phyloP scores from a whole-genome alignment of 2,329 filamentous ascomycete genomes.

The Cercospora sp. region DNA sequence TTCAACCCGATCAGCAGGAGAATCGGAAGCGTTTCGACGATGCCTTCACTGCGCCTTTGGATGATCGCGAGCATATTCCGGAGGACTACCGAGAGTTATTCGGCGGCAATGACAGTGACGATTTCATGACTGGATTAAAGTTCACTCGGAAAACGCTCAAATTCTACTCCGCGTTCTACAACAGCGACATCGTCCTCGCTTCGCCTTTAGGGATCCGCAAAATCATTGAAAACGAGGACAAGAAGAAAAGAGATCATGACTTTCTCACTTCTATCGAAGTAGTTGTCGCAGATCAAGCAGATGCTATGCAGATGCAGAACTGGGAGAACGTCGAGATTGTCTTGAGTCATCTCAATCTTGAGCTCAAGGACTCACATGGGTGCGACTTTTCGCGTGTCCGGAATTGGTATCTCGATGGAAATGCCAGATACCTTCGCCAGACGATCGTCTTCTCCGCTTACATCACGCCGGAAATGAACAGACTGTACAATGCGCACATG shows the following conservation, averaged over 20 bases:
- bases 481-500: conserved; percentile 72
- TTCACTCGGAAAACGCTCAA: conserved; percentile 96
- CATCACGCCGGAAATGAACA: conserved; percentile 83
- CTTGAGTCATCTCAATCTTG: conserved; percentile 85
- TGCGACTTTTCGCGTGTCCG: conserved; percentile 92
- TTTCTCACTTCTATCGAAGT: conserved; percentile 94
- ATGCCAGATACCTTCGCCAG: conserved; percentile 78
- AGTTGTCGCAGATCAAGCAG: conserved; percentile 85
- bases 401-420: conserved; percentile 88
- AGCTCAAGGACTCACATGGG: conserved; percentile 77
- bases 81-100: conserved; percentile 89
- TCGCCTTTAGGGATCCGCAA: conserved; percentile 87
- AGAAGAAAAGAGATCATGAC: conserved; percentile 74
- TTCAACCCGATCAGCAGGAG: conserved; percentile 85
- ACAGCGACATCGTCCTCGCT: conserved; percentile 89
- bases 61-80: conserved; percentile 67
- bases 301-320: conserved; percentile 95
- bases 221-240: conserved; percentile 78
- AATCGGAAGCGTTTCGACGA: conserved; percentile 92
- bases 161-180: conserved; percentile 93
- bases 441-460: conserved; percentile 80
- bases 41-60: conserved; percentile 68
- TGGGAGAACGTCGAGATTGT: conserved; percentile 95
- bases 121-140: conserved; percentile 94
- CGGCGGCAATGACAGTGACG: conserved; percentile 92